Base-by-base conservation (phyloP, 2,329 filamentous ascomycete species). In the Myriosclerotinia scirpicola region DNA sequence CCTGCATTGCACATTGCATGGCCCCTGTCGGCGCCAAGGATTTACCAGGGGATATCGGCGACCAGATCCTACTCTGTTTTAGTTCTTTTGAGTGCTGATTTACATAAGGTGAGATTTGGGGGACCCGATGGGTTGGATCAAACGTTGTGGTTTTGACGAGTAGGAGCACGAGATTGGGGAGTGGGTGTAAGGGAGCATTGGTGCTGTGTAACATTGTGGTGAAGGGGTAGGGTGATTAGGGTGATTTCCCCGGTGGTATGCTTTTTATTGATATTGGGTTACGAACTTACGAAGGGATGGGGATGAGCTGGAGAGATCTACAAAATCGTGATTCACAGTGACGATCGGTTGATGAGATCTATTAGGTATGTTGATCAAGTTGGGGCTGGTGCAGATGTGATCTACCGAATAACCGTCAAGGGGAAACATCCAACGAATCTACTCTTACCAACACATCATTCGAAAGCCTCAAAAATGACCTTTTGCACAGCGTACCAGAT, bases 91-190 rank as follows among this genome's bases (percentile, higher is more conserved):
- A 26, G 38, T 44, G 50, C 17, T 44, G 50, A 20, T 59, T 30
- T 65, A 40, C 40, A 30, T 30, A 34, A 53, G 53, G 50, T 34
- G 26, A 54, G 56, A 36, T 36, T 48, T 60, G 26, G 55, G 54
- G 30, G 63, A 59, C 63, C 63, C 63, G 63, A 59, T 50, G 63
- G 36, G 54, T 40, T 65, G 63, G 63, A 65, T 59, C 63, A 9
- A 65, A 65, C 63, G 63, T 50, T 56, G 36, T 59, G 44, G 44
- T 65, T 34, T 8, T n/a, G 44, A 38, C 44, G n/a, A 50, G 53
- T 44, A 56, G 62, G 53, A 50, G 30, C 26, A 36, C 40, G 56
- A 36, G 9, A 46, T 48, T 1, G 44, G 46, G n/a, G 5, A 12
- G 30, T 36, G 53, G 6, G 53, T 38, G 34, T 54, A 36, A 34